Evolutionary conservation across 306 rosid species (phyloP).

Genomic region (Canavalia gladiata): DNA sequence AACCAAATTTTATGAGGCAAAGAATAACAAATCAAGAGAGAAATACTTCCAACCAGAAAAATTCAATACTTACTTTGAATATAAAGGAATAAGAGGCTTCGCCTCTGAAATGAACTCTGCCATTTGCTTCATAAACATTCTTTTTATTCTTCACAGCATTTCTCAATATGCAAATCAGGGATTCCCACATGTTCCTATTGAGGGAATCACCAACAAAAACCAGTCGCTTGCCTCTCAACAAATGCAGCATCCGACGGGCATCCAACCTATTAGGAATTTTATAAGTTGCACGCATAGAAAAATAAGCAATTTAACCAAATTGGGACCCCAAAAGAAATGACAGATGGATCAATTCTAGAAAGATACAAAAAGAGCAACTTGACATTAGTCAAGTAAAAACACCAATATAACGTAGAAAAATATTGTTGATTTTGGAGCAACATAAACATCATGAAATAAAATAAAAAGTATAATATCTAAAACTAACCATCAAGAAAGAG

Average conservation of each 20-base stretch:
- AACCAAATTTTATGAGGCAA: constrained; percentile 15
- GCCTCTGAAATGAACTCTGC: constrained; percentile 79
- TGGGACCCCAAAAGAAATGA: constrained; percentile 1
- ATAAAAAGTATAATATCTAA: not conserved
- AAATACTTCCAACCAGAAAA: constrained; percentile 4
- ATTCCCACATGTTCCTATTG: constrained; percentile 99
- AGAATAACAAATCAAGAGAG: constrained; percentile 25
- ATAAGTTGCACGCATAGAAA: constrained; percentile 21
- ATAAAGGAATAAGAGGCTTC: constrained; percentile 90
- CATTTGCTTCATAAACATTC: constrained; percentile 83
- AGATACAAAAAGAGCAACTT: not conserved
- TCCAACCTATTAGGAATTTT: constrained; percentile 64
- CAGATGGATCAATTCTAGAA: constrained; percentile 12
- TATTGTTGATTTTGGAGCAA: constrained; percentile 26
- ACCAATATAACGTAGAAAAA: constrained; percentile 1
- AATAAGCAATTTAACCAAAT: constrained; percentile 21
- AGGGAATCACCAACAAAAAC: constrained; percentile 99
- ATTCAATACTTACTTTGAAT: constrained; percentile 65
- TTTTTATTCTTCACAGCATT: constrained; percentile 70
- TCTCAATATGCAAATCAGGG: constrained; percentile 86
- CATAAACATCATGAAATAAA: constrained; percentile 2
- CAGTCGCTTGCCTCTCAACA: constrained; percentile 80
- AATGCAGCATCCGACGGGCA: constrained; percentile 70
- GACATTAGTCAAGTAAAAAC: not conserved
- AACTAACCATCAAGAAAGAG: not conserved